phyloP scores from a whole-genome alignment of 1,139 yeast species.

The Wickerhamomyces sp. region DNA sequence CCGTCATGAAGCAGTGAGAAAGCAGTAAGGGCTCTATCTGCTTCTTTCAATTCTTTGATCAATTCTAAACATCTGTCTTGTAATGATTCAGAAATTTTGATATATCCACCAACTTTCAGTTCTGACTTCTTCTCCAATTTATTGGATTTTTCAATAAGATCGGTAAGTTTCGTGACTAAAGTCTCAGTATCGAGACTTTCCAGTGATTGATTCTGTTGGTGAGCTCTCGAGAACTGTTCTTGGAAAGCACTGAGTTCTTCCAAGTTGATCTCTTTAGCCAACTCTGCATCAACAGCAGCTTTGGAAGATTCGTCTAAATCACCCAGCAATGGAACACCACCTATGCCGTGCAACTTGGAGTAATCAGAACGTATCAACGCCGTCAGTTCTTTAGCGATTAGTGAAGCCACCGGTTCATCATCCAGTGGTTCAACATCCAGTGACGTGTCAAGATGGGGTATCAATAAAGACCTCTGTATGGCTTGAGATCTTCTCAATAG shows the following conservation, averaged over 20 bases:
- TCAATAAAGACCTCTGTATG: slow-evolving; percentile 42
- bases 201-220: slow-evolving; percentile 8
- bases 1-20: slow-evolving; percentile 22
- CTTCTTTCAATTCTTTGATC: slow-evolving; percentile 24
- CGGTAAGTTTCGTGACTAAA: slow-evolving; percentile 19
- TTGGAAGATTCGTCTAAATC: slow-evolving; percentile 38
- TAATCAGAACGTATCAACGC: slow-evolving; percentile 45
- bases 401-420: slow-evolving; percentile 14
- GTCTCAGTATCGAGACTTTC: slow-evolving; percentile 1
- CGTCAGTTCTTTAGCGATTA: slow-evolving; percentile 35
- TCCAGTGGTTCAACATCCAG: slow-evolving; percentile 1
- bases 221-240: slow-evolving; percentile 7
- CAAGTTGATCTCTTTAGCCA: slow-evolving; percentile 25
- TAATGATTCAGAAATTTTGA: slow-evolving; percentile 28
- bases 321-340: slow-evolving; percentile 27
- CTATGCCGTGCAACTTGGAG: slow-evolving; percentile 24
- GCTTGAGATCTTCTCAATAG: slow-evolving; percentile 42
- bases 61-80: slow-evolving; percentile 24
- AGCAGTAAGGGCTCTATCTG: slow-evolving; percentile 24
- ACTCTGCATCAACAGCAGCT: slow-evolving; percentile 27
- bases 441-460: slow-evolving; percentile 36
- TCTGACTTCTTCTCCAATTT: slow-evolving; percentile 31
- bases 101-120: slow-evolving; percentile 31
- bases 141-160: slow-evolving; percentile 27
- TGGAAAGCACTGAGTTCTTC: slow-evolving; percentile 11